phyloP scores from a whole-genome alignment of 176 grass and related monocot genomes.

The Avena atlantica region DNA sequence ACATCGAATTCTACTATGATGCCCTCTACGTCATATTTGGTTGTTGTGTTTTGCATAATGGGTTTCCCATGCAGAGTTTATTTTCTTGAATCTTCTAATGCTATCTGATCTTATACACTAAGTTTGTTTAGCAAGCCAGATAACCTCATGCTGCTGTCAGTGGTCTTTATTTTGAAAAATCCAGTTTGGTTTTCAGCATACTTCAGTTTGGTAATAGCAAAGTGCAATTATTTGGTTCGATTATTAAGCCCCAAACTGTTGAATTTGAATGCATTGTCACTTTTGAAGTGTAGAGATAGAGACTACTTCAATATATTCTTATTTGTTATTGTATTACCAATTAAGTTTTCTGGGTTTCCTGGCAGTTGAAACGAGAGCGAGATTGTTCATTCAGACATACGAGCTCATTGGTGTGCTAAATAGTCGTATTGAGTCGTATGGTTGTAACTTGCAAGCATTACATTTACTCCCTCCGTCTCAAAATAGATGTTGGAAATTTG shows the following conservation, averaged over 20 bases:
- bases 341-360: not conserved
- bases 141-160: constrained; percentile 15
- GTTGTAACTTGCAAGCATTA: constrained; percentile 41
- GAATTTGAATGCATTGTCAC: not conserved
- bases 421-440: constrained; percentile 23
- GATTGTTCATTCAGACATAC: not conserved
- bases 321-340: not conserved
- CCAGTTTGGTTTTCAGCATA: not conserved
- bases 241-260: not conserved
- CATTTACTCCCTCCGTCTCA: not conserved
- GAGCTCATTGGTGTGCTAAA: constrained; percentile 13
- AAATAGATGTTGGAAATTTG: too few relatives aligned
- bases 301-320: constrained; percentile 7
- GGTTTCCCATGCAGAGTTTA: not conserved
- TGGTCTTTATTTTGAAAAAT: not conserved
- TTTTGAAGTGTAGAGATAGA: not conserved
- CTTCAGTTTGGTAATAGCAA: not conserved
- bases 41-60: not conserved
- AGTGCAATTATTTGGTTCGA: constrained; percentile 11
- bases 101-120: not conserved
- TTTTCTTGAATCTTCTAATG: constrained; percentile 4
- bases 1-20: constrained; percentile 18
- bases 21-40: not conserved
- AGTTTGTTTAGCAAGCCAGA: not conserved
- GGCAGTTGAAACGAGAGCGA: not conserved